phyloP scores from a whole-genome alignment of 208 protist genomes.

The Leishmania aethiopica region DNA sequence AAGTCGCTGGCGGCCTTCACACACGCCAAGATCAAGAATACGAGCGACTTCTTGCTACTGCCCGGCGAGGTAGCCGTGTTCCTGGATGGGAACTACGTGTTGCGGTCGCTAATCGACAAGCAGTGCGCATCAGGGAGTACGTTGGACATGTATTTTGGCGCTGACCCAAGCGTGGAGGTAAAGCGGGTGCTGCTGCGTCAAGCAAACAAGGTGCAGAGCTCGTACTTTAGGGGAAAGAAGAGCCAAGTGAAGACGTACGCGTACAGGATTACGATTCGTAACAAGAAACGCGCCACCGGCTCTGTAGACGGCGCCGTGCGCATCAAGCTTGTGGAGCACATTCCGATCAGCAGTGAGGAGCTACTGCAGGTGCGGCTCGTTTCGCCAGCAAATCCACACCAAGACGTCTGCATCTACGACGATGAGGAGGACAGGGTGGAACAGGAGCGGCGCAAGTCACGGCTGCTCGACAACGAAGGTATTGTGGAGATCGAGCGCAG shows the following conservation, averaged over 20 bases:
- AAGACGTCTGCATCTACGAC: constrained; percentile 34
- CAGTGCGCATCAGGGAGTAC: constrained; percentile 21
- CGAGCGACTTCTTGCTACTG: constrained; percentile 27
- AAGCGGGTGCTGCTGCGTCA: constrained; percentile 34
- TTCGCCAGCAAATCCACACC: constrained; percentile 22
- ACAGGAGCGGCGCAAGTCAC: constrained; percentile 28
- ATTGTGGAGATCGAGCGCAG: constrained; percentile 32
- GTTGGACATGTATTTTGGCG: constrained; percentile 28
- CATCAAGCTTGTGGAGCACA: constrained; percentile 34
- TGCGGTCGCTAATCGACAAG: constrained; percentile 16
- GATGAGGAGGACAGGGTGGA: constrained; percentile 22
- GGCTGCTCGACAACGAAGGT: constrained; percentile 24
- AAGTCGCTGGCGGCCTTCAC: constrained; percentile 25
- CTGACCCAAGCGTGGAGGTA: constrained; percentile 29
- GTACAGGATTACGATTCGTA: constrained; percentile 30
- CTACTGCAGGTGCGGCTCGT: constrained; percentile 34
- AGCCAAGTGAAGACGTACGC: constrained; percentile 17
- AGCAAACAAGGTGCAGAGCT: constrained; percentile 24
- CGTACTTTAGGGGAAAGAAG: constrained; percentile 27
- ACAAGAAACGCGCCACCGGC: constrained; percentile 27
- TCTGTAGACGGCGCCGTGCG: constrained; percentile 9
- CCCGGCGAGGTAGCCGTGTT: constrained; percentile 27
- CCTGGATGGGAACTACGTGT: constrained; percentile 32
- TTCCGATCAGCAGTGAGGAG: constrained; percentile 32
- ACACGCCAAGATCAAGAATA: constrained; percentile 24